Base-by-base conservation (phyloP, 495 filamentous ascomycete genomes). In the Cercophora newfieldiana region DNA sequence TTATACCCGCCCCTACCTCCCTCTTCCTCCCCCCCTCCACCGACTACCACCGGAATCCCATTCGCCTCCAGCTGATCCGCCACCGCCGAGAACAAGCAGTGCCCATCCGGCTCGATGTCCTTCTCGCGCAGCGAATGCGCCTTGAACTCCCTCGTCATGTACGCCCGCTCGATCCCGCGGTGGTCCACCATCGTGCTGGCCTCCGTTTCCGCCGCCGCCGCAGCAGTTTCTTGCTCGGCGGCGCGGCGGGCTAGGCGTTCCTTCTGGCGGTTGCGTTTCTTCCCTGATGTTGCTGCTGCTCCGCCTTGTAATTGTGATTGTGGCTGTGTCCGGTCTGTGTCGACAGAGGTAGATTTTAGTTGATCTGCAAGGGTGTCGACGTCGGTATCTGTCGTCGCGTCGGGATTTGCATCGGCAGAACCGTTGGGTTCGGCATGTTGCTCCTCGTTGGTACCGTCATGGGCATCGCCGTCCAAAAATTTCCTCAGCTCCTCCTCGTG, bases 11-110 rank as follows among this genome's bases (percentile, higher is more conserved):
- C 65, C 29, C 72, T 16, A 14, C 37, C 65, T 21, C 14, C 60
- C 68, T 75, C 53, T 60, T 22, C 25, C 14, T 55, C 63, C 26
- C 57, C 64, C 3, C 59, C 56, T 26, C 63, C 63, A 69, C 74
- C 56, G 57, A 72, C 26, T 70, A 54, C 54, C 0, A 82, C 61
- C 1, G 78, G 70, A 12, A 88, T 70, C 3, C 75, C 79, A 14
- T 77, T 64, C 26, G 77, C 74, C 29, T 73, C 74, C 48, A 97
- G 79, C 78, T 97, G 93, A 72, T 93, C 91, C 48, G 94, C 94
- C 50, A 99, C 82, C 1, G 96, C 93, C 7, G 91, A 89, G 79
- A 97, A 99, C n/a, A 99, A 81, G 75, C 95, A 99, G 72, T 99
- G 95, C 0, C 95, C 95, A 72, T 99, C 94, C 0, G 95, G 93